Percentiles rank a stretch among this genome's conserved stretches.
phyloP scores from a whole-genome alignment of 768 basidiomycete genomes.

The Agrocybe praecox region DNA sequence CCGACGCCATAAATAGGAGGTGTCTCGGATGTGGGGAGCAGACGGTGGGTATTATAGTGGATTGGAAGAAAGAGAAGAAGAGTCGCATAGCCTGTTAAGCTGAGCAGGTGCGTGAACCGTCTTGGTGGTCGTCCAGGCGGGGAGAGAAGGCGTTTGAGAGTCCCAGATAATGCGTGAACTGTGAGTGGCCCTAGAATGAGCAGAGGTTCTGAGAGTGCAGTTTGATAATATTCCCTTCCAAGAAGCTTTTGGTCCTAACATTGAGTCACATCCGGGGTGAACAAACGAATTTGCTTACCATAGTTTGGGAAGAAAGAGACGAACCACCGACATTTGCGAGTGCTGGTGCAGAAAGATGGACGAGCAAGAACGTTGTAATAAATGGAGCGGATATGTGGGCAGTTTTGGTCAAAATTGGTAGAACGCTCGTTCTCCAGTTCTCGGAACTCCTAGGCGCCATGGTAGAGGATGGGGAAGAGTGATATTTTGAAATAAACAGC shows the following conservation, averaged over 20 bases:
- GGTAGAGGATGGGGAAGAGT: background rate
- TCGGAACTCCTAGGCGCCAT: slow-evolving; percentile 9
- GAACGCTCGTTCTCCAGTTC: slow-evolving; percentile 13
- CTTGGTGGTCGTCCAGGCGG: slow-evolving; percentile 33
- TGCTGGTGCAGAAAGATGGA: slow-evolving; percentile 80
- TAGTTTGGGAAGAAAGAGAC: slow-evolving; percentile 64
- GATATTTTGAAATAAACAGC: background rate
- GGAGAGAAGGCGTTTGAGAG: slow-evolving; percentile 59
- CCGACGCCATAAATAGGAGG: slow-evolving; percentile 60
- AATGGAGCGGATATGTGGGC: slow-evolving; percentile 77
- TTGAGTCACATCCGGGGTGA: background rate
- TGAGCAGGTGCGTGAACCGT: slow-evolving; percentile 45
- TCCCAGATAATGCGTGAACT: slow-evolving; percentile 60
- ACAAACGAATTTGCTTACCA: slow-evolving; percentile 54
- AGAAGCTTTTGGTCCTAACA: slow-evolving; percentile 55
- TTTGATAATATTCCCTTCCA: slow-evolving; percentile 87
- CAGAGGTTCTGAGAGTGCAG: slow-evolving; percentile 62
- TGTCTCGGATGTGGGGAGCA: slow-evolving; percentile 46
- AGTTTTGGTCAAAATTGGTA: slow-evolving; percentile 48
- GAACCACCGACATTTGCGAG: slow-evolving; percentile 75
- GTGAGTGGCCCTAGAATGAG: slow-evolving; percentile 70
- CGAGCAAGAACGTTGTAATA: slow-evolving; percentile 71
- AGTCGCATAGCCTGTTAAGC: slow-evolving; percentile 63
- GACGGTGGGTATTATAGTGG: slow-evolving; percentile 71
- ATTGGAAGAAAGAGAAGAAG: slow-evolving; percentile 62